phyloP scores from a whole-genome alignment of 202 grass and related monocot genomes.

The Digitaria exilis region DNA sequence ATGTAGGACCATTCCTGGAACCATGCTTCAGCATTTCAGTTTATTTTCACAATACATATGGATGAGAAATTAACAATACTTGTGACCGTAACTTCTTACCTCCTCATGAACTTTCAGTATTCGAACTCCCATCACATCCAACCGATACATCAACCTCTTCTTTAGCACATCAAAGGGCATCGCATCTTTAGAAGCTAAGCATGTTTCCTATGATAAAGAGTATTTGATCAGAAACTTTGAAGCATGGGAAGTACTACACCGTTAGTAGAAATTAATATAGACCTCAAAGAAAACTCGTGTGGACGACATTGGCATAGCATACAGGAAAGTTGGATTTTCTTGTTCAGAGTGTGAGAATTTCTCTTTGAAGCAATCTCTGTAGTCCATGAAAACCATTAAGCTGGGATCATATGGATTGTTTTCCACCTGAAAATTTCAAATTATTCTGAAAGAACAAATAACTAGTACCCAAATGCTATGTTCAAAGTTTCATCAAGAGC shows the following conservation, averaged over 20 bases:
- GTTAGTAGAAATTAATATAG: neutral
- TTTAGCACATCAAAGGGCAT: conserved; percentile 98
- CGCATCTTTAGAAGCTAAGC: conserved; percentile 94
- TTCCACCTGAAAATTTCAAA: conserved; percentile 90
- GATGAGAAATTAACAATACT: conserved; percentile 19
- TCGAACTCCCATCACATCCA: conserved; percentile 84
- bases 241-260: neutral
- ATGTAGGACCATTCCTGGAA: conserved; percentile 98
- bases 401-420: conserved; percentile 90
- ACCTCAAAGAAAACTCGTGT: conserved; percentile 97
- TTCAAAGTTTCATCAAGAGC: conserved; percentile 10
- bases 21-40: conserved; percentile 31
- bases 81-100: conserved; percentile 43
- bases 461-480: conserved; percentile 15
- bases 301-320: conserved; percentile 95
- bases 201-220: conserved; percentile 74
- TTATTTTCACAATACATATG: conserved; percentile 28
- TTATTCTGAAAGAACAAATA: too few species aligned
- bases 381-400: conserved; percentile 99
- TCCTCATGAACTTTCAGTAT: conserved; percentile 84
- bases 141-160: conserved; percentile 83
- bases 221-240: conserved; percentile 22
- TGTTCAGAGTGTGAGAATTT: conserved; percentile 57
- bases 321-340: conserved; percentile 94
- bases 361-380: conserved; percentile 83